Conservation (phyloP, 179 eudicot genomes). For the Beta corolliflora region DNA sequence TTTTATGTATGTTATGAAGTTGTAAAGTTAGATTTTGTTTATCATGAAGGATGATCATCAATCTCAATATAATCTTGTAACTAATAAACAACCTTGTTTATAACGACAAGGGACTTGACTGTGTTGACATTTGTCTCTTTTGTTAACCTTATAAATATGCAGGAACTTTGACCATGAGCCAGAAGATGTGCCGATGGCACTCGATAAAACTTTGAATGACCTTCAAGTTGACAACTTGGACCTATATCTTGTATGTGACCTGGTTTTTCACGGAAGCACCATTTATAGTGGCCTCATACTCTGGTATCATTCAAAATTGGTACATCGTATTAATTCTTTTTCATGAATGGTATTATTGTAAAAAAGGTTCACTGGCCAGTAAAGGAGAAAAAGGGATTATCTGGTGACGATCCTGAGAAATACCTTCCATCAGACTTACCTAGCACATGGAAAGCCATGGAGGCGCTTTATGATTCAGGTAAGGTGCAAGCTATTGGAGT, state of each 20-base stretch:
- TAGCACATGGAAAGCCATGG: constrained; percentile 89
- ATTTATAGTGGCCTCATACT: background rate
- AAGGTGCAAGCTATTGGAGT: constrained; percentile 82
- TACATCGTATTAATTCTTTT: background rate
- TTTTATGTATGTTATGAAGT: background rate
- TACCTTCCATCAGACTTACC: constrained; percentile 59
- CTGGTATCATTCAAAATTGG: background rate
- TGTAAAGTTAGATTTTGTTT: background rate
- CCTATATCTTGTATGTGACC: constrained; percentile 65
- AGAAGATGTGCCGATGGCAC: constrained; percentile 78
- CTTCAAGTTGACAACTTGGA: constrained; percentile 80
- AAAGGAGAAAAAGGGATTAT: constrained; percentile 58
- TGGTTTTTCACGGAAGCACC: background rate
- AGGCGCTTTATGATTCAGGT: constrained; percentile 69
- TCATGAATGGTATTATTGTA: background rate
- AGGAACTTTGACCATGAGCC: constrained; percentile 63
- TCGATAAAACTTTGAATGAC: constrained; percentile 60
- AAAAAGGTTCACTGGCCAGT: constrained; percentile 85
- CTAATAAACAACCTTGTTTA: background rate
- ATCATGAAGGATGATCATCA: background rate
- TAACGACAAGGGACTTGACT: background rate
- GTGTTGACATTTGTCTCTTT: background rate
- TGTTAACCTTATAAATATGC: constrained; percentile 5
- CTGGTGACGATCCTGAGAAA: constrained; percentile 44
- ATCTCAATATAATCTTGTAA: background rate